Evolutionary conservation across 1,139 yeast genomes (phyloP), one percentile per base, ranked within the genome.

Genomic region (Wickerhamomyces sp.): DNA sequence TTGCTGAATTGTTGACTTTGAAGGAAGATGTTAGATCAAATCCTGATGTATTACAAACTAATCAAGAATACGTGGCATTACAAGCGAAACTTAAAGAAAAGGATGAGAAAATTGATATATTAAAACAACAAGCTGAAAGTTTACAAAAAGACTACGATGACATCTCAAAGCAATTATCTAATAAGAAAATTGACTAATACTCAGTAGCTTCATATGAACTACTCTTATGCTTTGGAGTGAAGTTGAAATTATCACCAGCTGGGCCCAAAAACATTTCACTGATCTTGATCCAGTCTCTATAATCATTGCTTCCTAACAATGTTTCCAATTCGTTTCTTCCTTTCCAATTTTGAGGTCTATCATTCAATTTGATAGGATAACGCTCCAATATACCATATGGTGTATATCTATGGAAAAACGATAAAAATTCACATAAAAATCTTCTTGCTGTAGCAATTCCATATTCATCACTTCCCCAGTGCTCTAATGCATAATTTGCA

Each of bases 401-500:
- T 39, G 92, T 79, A 61, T 92, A 92, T 53, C 99, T 72, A 59
- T 92, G 95, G 49, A 95, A 87, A 63, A 92, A 92, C 41, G 96
- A 84, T 59, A 94, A 70, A 63, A 89, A 92, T 63, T 92, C 99
- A 66, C 97, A 90, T 74, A 92, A 69, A 63, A 79, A 94, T 54
- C 98, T 72, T 62, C 99, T 79, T 8, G 96, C 83, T 50, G 78
- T 78, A 42, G 87, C 84, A 43, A 92, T 76, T 31, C 98, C 99
- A 60, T 83, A 90, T 54, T 88, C 96, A 57, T 92, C 99, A 1
- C 96, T 75, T 3, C 99, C 98, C 97, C 98, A 94, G 64, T 94
- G 98, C 54, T 89, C 90, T 50, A 92, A 70, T 0, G 98, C 97
- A 59, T 68, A 86, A 42, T 80, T 67, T 13, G 95, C 78, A 58